Evolutionary conservation across 1,139 yeast genomes (phyloP), one percentile per base, ranked within the genome.

Genomic region (Suhomyces terraborum): DNA sequence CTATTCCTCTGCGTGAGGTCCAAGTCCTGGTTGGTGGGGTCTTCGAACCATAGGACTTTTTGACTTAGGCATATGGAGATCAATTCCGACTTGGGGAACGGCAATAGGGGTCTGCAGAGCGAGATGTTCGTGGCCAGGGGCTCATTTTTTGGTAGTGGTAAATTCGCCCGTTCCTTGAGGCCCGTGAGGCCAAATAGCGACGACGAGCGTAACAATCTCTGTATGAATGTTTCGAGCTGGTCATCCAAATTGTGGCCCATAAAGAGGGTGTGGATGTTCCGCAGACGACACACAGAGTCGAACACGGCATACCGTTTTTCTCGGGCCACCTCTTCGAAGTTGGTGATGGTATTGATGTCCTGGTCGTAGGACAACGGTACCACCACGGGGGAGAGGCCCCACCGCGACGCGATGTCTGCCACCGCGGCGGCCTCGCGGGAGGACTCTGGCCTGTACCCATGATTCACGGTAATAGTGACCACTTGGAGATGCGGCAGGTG

Each of bases 161-260:
- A 48, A 4, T 45, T 40, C 0, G 70, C 42, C 2, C 30, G 24
- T 3, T 45, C 38, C 30, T 54, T 54, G 49, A 77, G 65, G 0
- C 80, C 78, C 3, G 57, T 66, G 10, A 84, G 64, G 0, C 94
- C 95, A 55, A 73, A 77, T 7, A 82, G 49, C 0, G 86, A 72
- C 13, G 87, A 79, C 30, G 80, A 76, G 20, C 67, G 63, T 18
- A 68, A 58, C 31, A 84, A 61, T 29, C 95, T 59, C 56, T 80
- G 70, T 17, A 83, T 50, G 50, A 77, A 80, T 0, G 94, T 84
- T 53, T 87, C 95, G 9, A 83, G 45, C 53, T 84, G 89, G 56
- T 87, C 95, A 54, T 85, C 81, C 37, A 68, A 54, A 50, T 80
- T 86, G 54, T 87, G 95, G 0, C 85, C 95, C 38, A 82, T 64